phyloP scores from a whole-genome alignment of 208 protist genomes.

The Trypanosoma boissoni region DNA sequence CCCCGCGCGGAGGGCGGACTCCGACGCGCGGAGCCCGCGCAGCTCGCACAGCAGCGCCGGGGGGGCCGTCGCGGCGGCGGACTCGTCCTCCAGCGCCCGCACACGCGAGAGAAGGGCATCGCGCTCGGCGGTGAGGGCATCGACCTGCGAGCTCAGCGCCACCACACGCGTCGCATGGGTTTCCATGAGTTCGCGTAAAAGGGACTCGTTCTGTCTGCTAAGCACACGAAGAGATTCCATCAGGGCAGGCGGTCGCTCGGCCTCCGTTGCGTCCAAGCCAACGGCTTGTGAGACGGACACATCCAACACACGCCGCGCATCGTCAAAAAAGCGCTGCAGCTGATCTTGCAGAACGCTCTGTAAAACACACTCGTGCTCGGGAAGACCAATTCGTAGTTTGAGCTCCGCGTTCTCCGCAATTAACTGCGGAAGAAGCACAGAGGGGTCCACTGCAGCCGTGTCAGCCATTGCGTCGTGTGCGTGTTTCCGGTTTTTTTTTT shows the following conservation, averaged over 20 bases:
- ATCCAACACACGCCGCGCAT: slow-evolving; percentile 25
- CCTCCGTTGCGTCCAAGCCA: slow-evolving; percentile 6
- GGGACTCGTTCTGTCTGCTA: slow-evolving; percentile 35
- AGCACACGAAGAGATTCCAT: slow-evolving; percentile 36
- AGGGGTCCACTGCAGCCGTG: slow-evolving; percentile 1
- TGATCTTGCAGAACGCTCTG: slow-evolving; percentile 48
- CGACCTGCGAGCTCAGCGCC: slow-evolving; percentile 44
- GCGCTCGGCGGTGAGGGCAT: slow-evolving; percentile 46
- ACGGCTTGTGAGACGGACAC: slow-evolving; percentile 8
- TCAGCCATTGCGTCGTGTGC: too few relatives aligned
- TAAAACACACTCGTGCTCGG: slow-evolving; percentile 51
- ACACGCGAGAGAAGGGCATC: slow-evolving; percentile 32
- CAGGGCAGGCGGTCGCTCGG: slow-evolving; percentile 5
- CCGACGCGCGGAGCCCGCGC: slow-evolving; percentile 45
- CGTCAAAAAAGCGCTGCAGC: slow-evolving; percentile 51
- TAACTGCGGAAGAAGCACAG: slow-evolving; percentile 30
- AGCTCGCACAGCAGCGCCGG: slow-evolving; percentile 58
- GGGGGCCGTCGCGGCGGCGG: slow-evolving; percentile 4
- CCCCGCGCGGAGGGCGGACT: slow-evolving; percentile 48
- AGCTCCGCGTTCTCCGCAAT: slow-evolving; percentile 57
- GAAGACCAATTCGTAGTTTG: slow-evolving; percentile 34
- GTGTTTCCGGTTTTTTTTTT: neutral
- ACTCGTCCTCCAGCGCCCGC: slow-evolving; percentile 13
- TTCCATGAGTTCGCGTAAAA: slow-evolving; percentile 28
- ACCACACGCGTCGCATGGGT: slow-evolving; percentile 34